Evolutionary conservation across 192 early-diverging fungal genomes (phyloP).

Genomic region (Gigaspora rosea): DNA sequence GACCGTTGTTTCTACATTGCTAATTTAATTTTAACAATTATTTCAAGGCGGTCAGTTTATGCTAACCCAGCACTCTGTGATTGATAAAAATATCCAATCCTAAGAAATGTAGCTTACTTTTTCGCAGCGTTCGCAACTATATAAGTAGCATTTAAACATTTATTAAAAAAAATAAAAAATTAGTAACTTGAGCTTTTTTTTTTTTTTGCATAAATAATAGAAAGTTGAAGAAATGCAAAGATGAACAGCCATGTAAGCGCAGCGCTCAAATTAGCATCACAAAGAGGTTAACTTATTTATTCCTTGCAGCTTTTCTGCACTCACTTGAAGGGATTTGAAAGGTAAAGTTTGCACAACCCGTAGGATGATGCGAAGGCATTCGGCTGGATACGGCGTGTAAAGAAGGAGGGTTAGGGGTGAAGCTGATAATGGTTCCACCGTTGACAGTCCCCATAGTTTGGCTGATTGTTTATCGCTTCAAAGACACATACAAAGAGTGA

Average conservation of each 20-base stretch:
- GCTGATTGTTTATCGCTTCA: constrained; percentile 37
- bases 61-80: background rate
- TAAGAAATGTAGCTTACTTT: constrained; percentile 7
- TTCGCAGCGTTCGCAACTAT: constrained; percentile 14
- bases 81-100: background rate
- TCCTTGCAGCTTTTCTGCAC: background rate
- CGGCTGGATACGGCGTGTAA: constrained; percentile 30
- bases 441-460: constrained; percentile 36
- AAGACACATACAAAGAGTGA: constrained; percentile 20
- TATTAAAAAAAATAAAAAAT: background rate
- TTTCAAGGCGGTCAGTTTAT: background rate
- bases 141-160: background rate
- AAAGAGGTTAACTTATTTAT: background rate
- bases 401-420: constrained; percentile 28
- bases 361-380: constrained; percentile 30
- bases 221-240: background rate
- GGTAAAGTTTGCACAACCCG: constrained; percentile 28
- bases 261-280: background rate
- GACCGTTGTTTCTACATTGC: too few relatives aligned
- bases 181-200: background rate
- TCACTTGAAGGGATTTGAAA: constrained; percentile 27
- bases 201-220: background rate
- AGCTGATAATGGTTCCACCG: constrained; percentile 36
- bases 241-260: background rate
- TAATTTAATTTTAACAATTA: background rate